Evolutionary conservation across 208 protist species (phyloP), one percentile per base, ranked within the genome.

Genomic region (Acanthamoeba polyphaga): DNA sequence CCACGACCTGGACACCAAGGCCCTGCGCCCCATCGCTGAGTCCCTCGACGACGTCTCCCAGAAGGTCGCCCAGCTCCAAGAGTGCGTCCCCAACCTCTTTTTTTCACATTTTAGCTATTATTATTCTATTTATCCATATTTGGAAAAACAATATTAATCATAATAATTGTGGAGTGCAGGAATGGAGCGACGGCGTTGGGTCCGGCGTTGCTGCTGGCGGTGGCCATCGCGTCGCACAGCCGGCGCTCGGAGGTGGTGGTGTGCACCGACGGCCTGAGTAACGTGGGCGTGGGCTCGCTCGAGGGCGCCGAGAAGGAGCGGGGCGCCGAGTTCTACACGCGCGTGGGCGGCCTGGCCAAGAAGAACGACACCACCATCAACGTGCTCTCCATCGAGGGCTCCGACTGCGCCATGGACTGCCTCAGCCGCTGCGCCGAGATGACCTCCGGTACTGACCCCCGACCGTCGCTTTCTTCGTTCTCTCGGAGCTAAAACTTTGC

Each of bases 291-390:
- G 29, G 70, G 62, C 22, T 95, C 85, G 12, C 53, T 94, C 38
- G 90, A 96, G 27, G 60, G 55, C 19, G 27, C n/a, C 17, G 34
- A 89, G 9, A 76, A 55, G 68, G 27, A 76, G 43, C 9, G 17
- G 22, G 51, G 53, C 24, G 80, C 51, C 17, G 38, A 17, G 64
- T 95, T 96, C 95, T 96, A 94, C 55, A 29, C 32, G 51, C 88
- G 66, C 29, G 60, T 88, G 19, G 95, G 95, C 49, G 53, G 43
- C 29, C 24, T 94, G 17, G 95, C 95, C 43, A 95, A 90, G 58
- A 92, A 89, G 38, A 95, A 96, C 68, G 95, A 91, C 24, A 96
- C 95, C 62, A 96, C 91, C 68, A 95, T 96, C 58, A 90, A 55
- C 43, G 74, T 96, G 22, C 34, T 96, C 27, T 58, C 51, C 24